Conservation (phyloP, 208 protist species). For the Crithidia fasciculata region DNA sequence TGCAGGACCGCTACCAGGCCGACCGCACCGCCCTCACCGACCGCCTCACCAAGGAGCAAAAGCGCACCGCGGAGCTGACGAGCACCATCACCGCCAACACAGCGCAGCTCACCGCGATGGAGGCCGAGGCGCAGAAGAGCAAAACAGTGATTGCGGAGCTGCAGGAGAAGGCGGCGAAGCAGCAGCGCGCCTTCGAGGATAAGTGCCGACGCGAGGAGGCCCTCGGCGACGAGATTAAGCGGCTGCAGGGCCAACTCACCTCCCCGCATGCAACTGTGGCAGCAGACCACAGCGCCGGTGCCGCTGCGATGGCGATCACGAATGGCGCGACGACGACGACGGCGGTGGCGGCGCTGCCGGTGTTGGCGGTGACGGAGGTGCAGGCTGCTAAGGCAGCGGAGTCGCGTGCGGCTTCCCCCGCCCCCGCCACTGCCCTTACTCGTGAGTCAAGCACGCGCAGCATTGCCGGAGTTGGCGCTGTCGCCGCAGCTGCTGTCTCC, state of each 20-base stretch:
- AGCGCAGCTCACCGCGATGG: conserved; percentile 32
- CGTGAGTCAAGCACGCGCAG: neutral
- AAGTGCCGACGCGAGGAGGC: conserved; percentile 66
- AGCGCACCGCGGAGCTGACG: conserved; percentile 42
- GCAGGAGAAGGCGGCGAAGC: conserved; percentile 53
- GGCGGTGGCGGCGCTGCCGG: neutral
- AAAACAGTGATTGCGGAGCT: conserved; percentile 39
- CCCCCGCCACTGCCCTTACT: neutral
- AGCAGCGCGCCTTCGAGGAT: conserved; percentile 75
- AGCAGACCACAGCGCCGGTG: conserved; percentile 4
- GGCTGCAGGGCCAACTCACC: conserved; percentile 25
- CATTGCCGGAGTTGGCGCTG: neutral
- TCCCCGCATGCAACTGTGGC: conserved; percentile 3
- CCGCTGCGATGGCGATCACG: neutral
- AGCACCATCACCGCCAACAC: conserved; percentile 19
- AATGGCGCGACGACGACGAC: conserved; percentile 2
- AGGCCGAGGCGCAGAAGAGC: conserved; percentile 37
- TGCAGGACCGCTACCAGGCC: conserved; percentile 66
- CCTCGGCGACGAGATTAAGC: conserved; percentile 35
- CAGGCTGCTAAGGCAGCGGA: conserved; percentile 8
- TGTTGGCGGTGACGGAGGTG: conserved; percentile 9
- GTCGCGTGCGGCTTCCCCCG: conserved; percentile 1
- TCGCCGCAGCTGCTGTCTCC: neutral
- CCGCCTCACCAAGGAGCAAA: conserved; percentile 55
- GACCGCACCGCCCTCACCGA: conserved; percentile 56